Base-by-base conservation (phyloP, 1,284 basidiomycete species). In the Rhodotorula sp. region DNA sequence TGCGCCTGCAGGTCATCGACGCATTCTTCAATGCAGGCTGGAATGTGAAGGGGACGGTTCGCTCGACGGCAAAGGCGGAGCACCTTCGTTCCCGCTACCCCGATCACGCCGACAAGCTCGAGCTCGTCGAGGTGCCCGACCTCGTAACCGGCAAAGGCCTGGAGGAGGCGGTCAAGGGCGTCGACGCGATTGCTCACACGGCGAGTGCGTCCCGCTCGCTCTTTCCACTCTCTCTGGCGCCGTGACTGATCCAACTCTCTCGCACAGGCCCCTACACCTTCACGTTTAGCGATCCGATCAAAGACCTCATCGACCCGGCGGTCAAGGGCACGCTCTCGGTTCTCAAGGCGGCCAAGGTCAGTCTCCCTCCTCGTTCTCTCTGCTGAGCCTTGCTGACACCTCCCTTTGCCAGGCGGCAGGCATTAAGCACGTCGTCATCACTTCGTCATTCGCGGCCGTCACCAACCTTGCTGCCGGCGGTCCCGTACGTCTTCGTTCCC, bases 361-460 rank as follows among this genome's bases (percentile, higher is more conserved):
- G 61, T 4, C 12, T 44, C 46, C 29, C 25, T 25, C 19, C 29
- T 22, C 10, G 19, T 4, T 10, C 1, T 54, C 29, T 21, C 0
- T 27, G 10, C 19, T 21, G 39, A 27, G 6, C 15, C 7, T 44
- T 1, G 19, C 55, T 56, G 19, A 56, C 32, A 19, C 15, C 17
- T 44, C 19, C 8, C 13, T 17, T 7, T 6, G 22, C 21, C 44
- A 53, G 51, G 75, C 74, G 9, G 76, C 68, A 22, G 75, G 78
- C 8, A 78, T 82, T 66, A 76, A 66, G 56, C 76, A 79, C 15
- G 78, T 82, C 37, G 79, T 82, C 50, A 64, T 82, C 60, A 82
- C 81, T 3, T 80, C 78, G 27, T 81, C 80, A 1, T 82, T 80
- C 60, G 81, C 80, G 5, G 79, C 81, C 6, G 79, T 82, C 25